Base-by-base conservation (phyloP, 345 rosid genomes). In the Tarenaya hassleriana region DNA sequence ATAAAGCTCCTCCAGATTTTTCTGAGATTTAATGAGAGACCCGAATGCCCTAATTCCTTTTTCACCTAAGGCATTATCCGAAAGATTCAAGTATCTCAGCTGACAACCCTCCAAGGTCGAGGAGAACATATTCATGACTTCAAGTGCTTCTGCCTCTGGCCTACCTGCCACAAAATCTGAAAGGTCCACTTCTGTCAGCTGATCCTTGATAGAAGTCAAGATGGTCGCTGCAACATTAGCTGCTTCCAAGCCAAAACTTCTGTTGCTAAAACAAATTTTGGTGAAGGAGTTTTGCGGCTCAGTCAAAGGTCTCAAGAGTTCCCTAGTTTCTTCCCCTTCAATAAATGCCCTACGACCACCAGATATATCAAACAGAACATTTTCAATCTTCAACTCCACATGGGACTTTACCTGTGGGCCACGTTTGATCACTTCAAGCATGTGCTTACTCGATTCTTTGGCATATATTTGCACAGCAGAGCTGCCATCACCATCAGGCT, bases 61-160 rank as follows among this genome's bases (percentile, higher is more conserved):
- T 60, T 83, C 97, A 19, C 97, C 97, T 70, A 89, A 65, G n/a
- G 97, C 97, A 75, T 89, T 89, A 73, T 83, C 78, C 0, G 97
- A 86, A n/a, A 89, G 89, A 75, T 83, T 69, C 71, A 89, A 66
- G 49, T 29, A 83, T 60, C 73, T 76, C 15, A 85, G 72, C 29
- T 73, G 61, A 52, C 73, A 78, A 52, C 97, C 87, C 61, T 85
- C 95, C 62, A 89, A 61, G 38, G 85, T 89, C 55, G 83, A 50
- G 18, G 95, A 81, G 41, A 89, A 86, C 54, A 83, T 73, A 49
- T 24, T 70, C 84, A 86, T 83, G 55, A 83, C 97, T 58, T 89
- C 80, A 41, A 89, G 83, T 35, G 95, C 95, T 72, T 86, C 94
- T 1, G 58, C 73, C 72, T 86, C 97, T 2, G 87, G 72, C 60